Percentiles rank a stretch among this genome's conserved stretches.
phyloP scores from a whole-genome alignment of 495 filamentous ascomycete species.

The Friedmanniomyces endolithicus region DNA sequence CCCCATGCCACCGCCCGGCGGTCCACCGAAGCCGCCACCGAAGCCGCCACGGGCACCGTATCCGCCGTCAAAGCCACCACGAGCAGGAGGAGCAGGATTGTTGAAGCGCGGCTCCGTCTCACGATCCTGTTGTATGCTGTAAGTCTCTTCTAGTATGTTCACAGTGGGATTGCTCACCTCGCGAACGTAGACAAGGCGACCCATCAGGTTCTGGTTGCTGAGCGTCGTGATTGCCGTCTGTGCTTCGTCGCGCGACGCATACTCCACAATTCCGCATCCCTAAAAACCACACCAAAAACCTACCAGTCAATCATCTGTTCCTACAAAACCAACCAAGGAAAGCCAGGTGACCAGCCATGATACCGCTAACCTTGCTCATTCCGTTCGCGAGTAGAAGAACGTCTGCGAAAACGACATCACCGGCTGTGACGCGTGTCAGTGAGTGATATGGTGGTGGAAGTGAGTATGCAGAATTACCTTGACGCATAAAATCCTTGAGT shows the following conservation, averaged over 20 bases:
- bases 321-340: conserved; percentile 53
- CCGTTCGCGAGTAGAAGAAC: conserved; percentile 99
- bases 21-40: conserved; percentile 38
- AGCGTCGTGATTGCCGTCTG: conserved; percentile 94
- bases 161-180: conserved; percentile 50
- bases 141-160: background rate
- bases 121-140: conserved; percentile 51
- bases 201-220: conserved; percentile 98
- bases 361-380: conserved; percentile 99
- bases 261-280: conserved; percentile 99
- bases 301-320: conserved; percentile 99
- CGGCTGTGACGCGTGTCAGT: conserved; percentile 47
- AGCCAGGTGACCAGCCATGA: conserved; percentile 75
- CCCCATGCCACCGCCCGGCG: conserved; percentile 37
- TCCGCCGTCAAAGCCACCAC: conserved; percentile 37
- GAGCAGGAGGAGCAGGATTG: conserved; percentile 42
- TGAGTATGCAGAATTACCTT: conserved; percentile 51
- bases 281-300: conserved; percentile 83
- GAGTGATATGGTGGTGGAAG: background rate
- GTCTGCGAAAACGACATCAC: conserved; percentile 99
- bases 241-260: conserved; percentile 97
- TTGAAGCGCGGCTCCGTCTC: conserved; percentile 88
- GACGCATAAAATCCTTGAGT: conserved; percentile 98
- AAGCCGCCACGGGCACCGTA: conserved; percentile 37
- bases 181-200: conserved; percentile 92